Conservation (phyloP, 2,329 filamentous ascomycete species). For the Cordyceps militaris region DNA sequence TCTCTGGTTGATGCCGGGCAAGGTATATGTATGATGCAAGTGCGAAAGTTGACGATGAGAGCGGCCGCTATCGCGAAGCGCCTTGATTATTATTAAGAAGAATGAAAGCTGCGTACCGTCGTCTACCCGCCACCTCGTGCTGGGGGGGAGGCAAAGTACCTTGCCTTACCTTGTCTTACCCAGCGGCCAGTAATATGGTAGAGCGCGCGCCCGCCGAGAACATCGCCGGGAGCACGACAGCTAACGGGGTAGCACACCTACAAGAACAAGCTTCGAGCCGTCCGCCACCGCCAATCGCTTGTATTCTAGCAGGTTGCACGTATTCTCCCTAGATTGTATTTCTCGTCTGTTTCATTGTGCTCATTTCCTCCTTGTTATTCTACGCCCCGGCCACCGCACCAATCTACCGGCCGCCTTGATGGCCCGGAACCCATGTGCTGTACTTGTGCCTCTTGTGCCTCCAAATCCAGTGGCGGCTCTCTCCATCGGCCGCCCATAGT, state of each 20-base stretch:
- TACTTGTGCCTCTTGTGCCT: too few species aligned
- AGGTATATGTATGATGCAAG: conserved; percentile 6
- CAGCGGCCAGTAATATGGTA: background rate
- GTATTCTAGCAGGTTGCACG: too few species aligned
- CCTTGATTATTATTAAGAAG: background rate
- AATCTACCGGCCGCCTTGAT: too few species aligned
- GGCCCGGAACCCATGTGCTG: too few species aligned
- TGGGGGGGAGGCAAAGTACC: background rate
- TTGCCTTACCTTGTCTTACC: background rate
- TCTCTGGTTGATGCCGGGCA: background rate
- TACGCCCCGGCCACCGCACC: too few species aligned
- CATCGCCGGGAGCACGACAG: background rate
- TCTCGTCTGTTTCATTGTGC: too few species aligned
- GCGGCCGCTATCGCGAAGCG: background rate
- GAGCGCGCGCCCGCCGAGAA: background rate
- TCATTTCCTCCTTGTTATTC: too few species aligned
- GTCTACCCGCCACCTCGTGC: background rate
- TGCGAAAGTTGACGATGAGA: background rate
- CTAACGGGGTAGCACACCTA: background rate
- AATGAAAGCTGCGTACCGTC: background rate
- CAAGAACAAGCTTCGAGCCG: background rate
- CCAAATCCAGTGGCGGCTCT: too few species aligned
- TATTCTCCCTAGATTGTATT: too few species aligned
- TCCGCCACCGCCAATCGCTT: too few species aligned
- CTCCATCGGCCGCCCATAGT: background rate